Conservation (phyloP, 495 filamentous ascomycete species). For the Sporormia fimetaria region DNA sequence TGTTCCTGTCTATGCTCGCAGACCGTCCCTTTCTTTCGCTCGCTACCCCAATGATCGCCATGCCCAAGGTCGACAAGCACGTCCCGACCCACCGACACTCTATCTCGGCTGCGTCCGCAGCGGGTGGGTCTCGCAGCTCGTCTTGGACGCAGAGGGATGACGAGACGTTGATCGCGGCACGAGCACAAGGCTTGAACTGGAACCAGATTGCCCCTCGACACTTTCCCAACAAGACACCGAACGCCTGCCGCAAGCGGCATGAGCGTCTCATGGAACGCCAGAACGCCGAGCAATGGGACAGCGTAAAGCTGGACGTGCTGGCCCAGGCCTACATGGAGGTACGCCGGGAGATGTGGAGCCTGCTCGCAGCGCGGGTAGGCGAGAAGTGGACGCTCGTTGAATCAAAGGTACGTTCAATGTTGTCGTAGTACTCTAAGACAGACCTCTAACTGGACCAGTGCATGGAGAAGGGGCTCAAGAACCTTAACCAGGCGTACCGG, state of each 20-base stretch:
- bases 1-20: slow-evolving; percentile 3
- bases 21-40: neutral
- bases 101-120: slow-evolving; percentile 17
- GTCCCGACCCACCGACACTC: slow-evolving; percentile 12
- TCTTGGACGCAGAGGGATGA: slow-evolving; percentile 56
- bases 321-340: slow-evolving; percentile 56
- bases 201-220: slow-evolving; percentile 53
- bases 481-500: slow-evolving; percentile 35
- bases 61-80: slow-evolving; percentile 25
- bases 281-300: slow-evolving; percentile 55
- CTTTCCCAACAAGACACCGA: slow-evolving; percentile 62
- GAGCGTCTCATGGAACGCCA: slow-evolving; percentile 60
- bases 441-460: slow-evolving; percentile 30
- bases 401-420: slow-evolving; percentile 44
- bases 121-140: slow-evolving; percentile 21
- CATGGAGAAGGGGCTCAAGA: slow-evolving; percentile 45
- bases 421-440: neutral
- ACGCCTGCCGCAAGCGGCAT: slow-evolving; percentile 69
- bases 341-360: slow-evolving; percentile 61
- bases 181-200: slow-evolving; percentile 60
- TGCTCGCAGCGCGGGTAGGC: slow-evolving; percentile 48
- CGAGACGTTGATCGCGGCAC: slow-evolving; percentile 47
- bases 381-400: slow-evolving; percentile 62
- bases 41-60: slow-evolving; percentile 19
- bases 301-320: slow-evolving; percentile 50